Evolutionary conservation across 2,329 filamentous ascomycete species (phyloP).

Genomic region (Fusarium beomiforme): DNA sequence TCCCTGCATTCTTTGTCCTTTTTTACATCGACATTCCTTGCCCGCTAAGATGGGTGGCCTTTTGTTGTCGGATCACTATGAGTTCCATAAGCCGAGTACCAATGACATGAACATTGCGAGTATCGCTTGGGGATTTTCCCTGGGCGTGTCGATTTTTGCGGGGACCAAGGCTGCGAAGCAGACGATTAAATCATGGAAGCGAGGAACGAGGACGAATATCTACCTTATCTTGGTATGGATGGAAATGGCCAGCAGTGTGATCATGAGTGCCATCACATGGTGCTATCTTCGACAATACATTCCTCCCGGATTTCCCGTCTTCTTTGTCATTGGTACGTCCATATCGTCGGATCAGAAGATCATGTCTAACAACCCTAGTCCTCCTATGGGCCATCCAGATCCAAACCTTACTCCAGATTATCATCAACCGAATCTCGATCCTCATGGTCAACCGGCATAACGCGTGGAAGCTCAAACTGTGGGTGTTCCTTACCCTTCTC

Average conservation of each 20-base stretch:
- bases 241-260: slow-evolving; percentile 38
- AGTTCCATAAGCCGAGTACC: slow-evolving; percentile 26
- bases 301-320: slow-evolving; percentile 35
- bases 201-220: slow-evolving; percentile 35
- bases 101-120: slow-evolving; percentile 45
- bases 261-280: slow-evolving; percentile 44
- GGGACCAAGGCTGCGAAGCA: slow-evolving; percentile 38
- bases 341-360: accelerated
- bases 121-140: slow-evolving; percentile 42
- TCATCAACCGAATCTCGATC: slow-evolving; percentile 63
- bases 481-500: slow-evolving; percentile 56
- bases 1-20: slow-evolving; percentile 1
- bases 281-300: slow-evolving; percentile 41
- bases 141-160: slow-evolving; percentile 42
- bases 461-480: slow-evolving; percentile 54
- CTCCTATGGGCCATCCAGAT: slow-evolving; percentile 56
- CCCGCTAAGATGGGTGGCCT: slow-evolving; percentile 34
- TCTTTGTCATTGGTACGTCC: slow-evolving; percentile 39
- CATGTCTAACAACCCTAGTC: slow-evolving; percentile 15
- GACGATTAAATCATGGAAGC: slow-evolving; percentile 42
- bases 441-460: slow-evolving; percentile 54
- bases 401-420: slow-evolving; percentile 64
- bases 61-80: slow-evolving; percentile 34
- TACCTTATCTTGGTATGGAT: slow-evolving; percentile 42
- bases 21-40: neutral